phyloP scores from a whole-genome alignment of 2,329 filamentous ascomycete species.

The Cordyceps farinosa region DNA sequence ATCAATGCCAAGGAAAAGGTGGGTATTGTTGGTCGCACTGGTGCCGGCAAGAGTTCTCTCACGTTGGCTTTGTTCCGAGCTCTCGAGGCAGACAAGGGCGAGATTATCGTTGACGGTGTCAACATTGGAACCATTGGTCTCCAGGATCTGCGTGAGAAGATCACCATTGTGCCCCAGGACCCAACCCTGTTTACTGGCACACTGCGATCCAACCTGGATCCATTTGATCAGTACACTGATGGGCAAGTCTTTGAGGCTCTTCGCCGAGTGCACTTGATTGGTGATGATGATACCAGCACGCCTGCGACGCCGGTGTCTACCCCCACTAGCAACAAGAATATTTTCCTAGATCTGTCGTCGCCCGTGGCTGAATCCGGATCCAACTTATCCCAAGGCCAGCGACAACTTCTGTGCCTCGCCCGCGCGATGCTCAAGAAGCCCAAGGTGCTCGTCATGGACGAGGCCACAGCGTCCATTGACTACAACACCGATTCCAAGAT shows the following conservation, averaged over 20 bases:
- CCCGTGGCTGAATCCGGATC: constrained; percentile 84
- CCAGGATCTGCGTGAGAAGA: constrained; percentile 86
- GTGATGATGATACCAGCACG: constrained; percentile 45
- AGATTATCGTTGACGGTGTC: constrained; percentile 86
- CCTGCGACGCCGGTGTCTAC: constrained; percentile 28
- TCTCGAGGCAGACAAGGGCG: constrained; percentile 83
- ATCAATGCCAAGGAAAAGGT: constrained; percentile 87
- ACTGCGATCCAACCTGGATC: constrained; percentile 87
- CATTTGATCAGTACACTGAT: constrained; percentile 83
- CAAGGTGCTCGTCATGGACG: constrained; percentile 97
- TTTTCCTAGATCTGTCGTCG: constrained; percentile 79
- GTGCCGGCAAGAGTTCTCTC: constrained; percentile 93
- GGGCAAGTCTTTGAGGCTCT: constrained; percentile 86
- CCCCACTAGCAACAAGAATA: constrained; percentile 78
- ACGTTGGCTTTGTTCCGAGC: constrained; percentile 91
- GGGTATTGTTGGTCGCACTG: constrained; percentile 91
- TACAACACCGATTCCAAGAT: constrained; percentile 95
- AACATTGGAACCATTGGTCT: constrained; percentile 87
- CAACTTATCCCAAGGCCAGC: constrained; percentile 93
- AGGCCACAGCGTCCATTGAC: constrained; percentile 96
- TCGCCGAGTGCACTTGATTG: constrained; percentile 83
- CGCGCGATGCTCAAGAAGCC: constrained; percentile 88
- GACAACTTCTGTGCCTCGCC: constrained; percentile 89
- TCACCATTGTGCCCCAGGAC: constrained; percentile 97
- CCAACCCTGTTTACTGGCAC: constrained; percentile 92